These are phyloP conservation scores for Hibiscus tridactylites DNA, from an alignment of 345 rosid species.

Conservation along the genomic window DNA sequence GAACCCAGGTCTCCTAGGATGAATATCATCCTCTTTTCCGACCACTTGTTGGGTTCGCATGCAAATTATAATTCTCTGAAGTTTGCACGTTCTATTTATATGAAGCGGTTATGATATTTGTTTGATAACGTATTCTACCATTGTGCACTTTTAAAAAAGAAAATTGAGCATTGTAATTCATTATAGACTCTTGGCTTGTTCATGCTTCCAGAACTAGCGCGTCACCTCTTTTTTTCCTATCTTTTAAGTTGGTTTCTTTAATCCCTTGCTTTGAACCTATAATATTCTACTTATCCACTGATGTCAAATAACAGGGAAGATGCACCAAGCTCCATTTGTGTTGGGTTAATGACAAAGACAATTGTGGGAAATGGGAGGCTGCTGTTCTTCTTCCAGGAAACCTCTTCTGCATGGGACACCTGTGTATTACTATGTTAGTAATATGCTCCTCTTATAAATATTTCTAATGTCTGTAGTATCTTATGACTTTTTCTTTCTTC, in stretches of 20 bases:
- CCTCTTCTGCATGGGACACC: slow-evolving; percentile 76
- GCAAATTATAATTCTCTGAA: not conserved
- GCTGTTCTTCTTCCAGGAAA: slow-evolving; percentile 76
- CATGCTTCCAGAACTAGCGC: not conserved
- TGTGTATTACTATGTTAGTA: slow-evolving; percentile 72
- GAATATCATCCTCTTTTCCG: no score
- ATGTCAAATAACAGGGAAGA: slow-evolving; percentile 18
- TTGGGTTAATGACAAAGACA: slow-evolving; percentile 20
- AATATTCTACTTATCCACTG: not conserved
- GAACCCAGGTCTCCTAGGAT: no score
- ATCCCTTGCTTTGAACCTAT: not conserved
- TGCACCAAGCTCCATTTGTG: slow-evolving; percentile 18
- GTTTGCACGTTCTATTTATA: not conserved
- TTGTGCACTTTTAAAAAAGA: not conserved
- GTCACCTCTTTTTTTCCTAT: not conserved
- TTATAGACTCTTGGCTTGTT: not conserved
- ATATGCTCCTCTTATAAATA: not conserved
- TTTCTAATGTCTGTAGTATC: not conserved
- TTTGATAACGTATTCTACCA: not conserved
- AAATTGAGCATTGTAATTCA: not conserved
- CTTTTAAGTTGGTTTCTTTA: not conserved
- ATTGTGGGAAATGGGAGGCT: slow-evolving; percentile 69
- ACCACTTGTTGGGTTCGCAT: no score
- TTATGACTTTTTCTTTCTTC: not conserved
- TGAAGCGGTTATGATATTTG: not conserved